phyloP scores from a whole-genome alignment of 1,139 yeast genomes.

The Diutina scorzettiae region DNA sequence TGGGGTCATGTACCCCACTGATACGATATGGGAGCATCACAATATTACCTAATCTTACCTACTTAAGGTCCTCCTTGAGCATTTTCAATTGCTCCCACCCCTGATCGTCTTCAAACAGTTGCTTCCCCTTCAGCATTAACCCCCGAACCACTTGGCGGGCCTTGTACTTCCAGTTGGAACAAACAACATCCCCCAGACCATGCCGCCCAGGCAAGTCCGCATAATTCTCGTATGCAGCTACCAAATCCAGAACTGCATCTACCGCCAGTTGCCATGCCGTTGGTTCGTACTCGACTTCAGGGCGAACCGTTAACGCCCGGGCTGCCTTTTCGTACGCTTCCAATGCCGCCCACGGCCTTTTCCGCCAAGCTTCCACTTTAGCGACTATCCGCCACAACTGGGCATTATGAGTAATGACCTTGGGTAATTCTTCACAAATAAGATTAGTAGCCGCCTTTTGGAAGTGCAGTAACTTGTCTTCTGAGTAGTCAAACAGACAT shows the following conservation, averaged over 20 bases:
- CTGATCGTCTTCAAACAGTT: slow-evolving; percentile 66
- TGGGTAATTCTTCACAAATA: slow-evolving; percentile 53
- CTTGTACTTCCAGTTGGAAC: slow-evolving; percentile 87
- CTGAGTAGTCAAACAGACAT: slow-evolving; percentile 15
- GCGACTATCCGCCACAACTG: slow-evolving; percentile 80
- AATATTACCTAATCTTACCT: no score
- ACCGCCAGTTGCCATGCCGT: slow-evolving; percentile 68
- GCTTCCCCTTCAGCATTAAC: slow-evolving; percentile 68
- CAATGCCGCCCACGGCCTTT: slow-evolving; percentile 76
- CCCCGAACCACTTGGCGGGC: slow-evolving; percentile 63
- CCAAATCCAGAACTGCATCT: slow-evolving; percentile 65
- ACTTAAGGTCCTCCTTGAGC: background rate
- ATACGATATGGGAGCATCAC: no score
- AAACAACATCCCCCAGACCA: slow-evolving; percentile 74
- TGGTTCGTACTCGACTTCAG: slow-evolving; percentile 55
- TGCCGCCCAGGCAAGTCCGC: slow-evolving; percentile 83
- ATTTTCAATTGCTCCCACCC: slow-evolving; percentile 61
- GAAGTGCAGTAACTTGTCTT: slow-evolving; percentile 41
- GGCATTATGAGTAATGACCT: slow-evolving; percentile 56
- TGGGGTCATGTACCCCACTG: no score
- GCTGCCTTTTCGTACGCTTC: slow-evolving; percentile 83
- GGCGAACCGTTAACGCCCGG: slow-evolving; percentile 54
- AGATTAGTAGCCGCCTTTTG: slow-evolving; percentile 62
- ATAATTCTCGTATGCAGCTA: slow-evolving; percentile 77
- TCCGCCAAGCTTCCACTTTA: slow-evolving; percentile 78